Evolutionary conservation across 2,329 filamentous ascomycete genomes (phyloP).

Genomic region (Penicillium concentricum): DNA sequence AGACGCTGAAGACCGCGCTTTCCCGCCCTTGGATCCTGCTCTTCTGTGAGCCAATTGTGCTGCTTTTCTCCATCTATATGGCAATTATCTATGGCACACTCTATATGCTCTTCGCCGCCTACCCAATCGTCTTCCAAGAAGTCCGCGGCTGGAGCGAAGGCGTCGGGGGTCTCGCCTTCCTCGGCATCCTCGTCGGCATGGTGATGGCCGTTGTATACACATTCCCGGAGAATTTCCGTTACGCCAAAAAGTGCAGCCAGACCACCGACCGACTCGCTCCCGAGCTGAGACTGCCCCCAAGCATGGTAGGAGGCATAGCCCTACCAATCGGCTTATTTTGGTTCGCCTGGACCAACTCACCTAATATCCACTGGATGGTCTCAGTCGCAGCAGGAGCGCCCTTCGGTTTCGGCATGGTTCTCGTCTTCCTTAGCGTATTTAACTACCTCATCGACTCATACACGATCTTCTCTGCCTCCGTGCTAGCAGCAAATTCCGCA

Average conservation of each 20-base stretch:
- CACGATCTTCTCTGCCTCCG: slow-evolving; percentile 28
- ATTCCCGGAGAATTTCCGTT: slow-evolving; percentile 35
- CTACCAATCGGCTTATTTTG: slow-evolving; percentile 32
- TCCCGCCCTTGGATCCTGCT: slow-evolving; percentile 31
- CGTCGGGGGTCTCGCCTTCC: slow-evolving; percentile 27
- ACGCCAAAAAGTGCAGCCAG: slow-evolving; percentile 24
- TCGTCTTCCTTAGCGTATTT: slow-evolving; percentile 26
- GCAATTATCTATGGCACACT: slow-evolving; percentile 32
- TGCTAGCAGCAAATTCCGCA: slow-evolving; percentile 26
- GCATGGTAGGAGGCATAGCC: slow-evolving; percentile 42
- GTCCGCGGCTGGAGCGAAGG: slow-evolving; percentile 31
- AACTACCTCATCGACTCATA: slow-evolving; percentile 30
- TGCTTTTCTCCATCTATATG: slow-evolving; percentile 31
- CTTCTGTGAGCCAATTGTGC: slow-evolving; percentile 31
- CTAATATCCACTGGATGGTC: slow-evolving; percentile 23
- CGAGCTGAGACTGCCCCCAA: slow-evolving; percentile 54
- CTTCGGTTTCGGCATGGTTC: slow-evolving; percentile 28
- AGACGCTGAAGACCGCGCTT: slow-evolving; percentile 26
- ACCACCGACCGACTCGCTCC: slow-evolving; percentile 45
- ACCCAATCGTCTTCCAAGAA: slow-evolving; percentile 32
- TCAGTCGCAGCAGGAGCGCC: slow-evolving; percentile 26
- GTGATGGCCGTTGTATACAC: slow-evolving; percentile 23
- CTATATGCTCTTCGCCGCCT: slow-evolving; percentile 34
- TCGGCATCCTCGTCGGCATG: slow-evolving; percentile 34
- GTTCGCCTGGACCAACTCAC: slow-evolving; percentile 35